A percentile compares a stretch with the other conserved stretches of the same genome.
These are phyloP conservation scores for Sphagnum contortum DNA, from an alignment of 225 moss, liverwort and hornwort genomes.

Conservation along the genomic window DNA sequence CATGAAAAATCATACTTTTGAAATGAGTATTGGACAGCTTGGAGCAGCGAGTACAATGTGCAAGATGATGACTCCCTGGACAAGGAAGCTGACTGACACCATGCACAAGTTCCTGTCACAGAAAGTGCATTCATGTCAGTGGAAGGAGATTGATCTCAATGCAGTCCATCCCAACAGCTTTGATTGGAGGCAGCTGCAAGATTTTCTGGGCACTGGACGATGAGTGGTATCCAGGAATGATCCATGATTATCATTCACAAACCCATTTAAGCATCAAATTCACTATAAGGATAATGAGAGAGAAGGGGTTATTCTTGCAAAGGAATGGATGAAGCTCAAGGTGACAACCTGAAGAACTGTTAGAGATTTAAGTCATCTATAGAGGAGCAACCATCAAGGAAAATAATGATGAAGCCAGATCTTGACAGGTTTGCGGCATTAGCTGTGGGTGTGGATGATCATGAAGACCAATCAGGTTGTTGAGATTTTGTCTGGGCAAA, in stretches of 20 bases:
- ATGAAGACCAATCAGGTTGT: slow-evolving; percentile 51
- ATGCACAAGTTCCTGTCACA: slow-evolving; percentile 90
- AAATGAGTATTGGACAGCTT: no score
- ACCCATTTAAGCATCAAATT: slow-evolving; percentile 74
- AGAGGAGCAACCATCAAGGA: slow-evolving; percentile 27
- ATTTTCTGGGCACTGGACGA: slow-evolving; percentile 90
- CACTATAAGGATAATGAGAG: slow-evolving; percentile 93
- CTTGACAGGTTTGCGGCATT: slow-evolving; percentile 44
- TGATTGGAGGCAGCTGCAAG: slow-evolving; percentile 93
- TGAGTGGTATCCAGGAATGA: slow-evolving; percentile 96
- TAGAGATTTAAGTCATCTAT: slow-evolving; percentile 64
- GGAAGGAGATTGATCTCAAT: slow-evolving; percentile 91
- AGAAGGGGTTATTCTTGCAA: slow-evolving; percentile 69
- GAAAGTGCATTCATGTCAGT: slow-evolving; percentile 69
- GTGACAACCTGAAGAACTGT: slow-evolving; percentile 86
- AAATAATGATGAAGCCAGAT: slow-evolving; percentile 46
- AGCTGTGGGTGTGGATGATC: slow-evolving; percentile 46
- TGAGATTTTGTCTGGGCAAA: slow-evolving; percentile 98
- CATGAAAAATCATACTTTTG: no score
- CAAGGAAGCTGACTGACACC: slow-evolving; percentile 88
- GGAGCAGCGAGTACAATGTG: slow-evolving; percentile 21
- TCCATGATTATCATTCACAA: slow-evolving; percentile 76
- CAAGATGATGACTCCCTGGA: slow-evolving; percentile 84
- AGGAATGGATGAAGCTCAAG: slow-evolving; percentile 87
- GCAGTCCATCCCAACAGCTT: slow-evolving; percentile 74